Evolutionary conservation across 2,329 filamentous ascomycete species (phyloP).

Genomic region (Diaporthe helianthi): DNA sequence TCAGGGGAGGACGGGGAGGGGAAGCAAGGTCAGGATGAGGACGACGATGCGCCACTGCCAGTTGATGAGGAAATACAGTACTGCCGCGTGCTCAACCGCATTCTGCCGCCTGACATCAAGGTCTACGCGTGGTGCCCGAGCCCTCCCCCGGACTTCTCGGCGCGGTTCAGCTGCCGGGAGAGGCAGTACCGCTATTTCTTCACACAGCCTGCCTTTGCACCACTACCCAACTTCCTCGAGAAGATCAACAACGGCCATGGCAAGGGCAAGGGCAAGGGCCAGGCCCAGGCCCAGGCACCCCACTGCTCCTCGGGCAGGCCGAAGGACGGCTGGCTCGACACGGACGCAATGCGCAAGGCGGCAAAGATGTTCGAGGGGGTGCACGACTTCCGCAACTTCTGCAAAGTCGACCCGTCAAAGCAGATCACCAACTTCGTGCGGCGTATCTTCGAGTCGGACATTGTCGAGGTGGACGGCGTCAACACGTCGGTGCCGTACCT

Average conservation of each 20-base stretch:
- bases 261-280: constrained; percentile 32
- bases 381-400: constrained; percentile 97
- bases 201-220: constrained; percentile 87
- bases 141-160: constrained; percentile 81
- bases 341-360: constrained; percentile 83
- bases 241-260: constrained; percentile 33
- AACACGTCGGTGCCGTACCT: constrained; percentile 65
- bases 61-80: constrained; percentile 85
- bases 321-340: constrained; percentile 82
- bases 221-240: constrained; percentile 63
- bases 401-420: constrained; percentile 90
- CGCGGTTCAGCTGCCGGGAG: constrained; percentile 91
- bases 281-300: neutral
- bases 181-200: constrained; percentile 97
- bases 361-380: constrained; percentile 81
- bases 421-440: constrained; percentile 85
- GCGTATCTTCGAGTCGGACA: constrained; percentile 79
- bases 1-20: constrained; percentile 37
- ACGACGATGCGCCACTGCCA: constrained; percentile 63
- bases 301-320: constrained; percentile 31
- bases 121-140: constrained; percentile 91
- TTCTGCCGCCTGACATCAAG: constrained; percentile 88
- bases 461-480: constrained; percentile 70
- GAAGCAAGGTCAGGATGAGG: constrained; percentile 39
- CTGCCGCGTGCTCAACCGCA: constrained; percentile 80